phyloP scores from a whole-genome alignment of 2,329 filamentous ascomycete species.

The Colletotrichum destructivum region DNA sequence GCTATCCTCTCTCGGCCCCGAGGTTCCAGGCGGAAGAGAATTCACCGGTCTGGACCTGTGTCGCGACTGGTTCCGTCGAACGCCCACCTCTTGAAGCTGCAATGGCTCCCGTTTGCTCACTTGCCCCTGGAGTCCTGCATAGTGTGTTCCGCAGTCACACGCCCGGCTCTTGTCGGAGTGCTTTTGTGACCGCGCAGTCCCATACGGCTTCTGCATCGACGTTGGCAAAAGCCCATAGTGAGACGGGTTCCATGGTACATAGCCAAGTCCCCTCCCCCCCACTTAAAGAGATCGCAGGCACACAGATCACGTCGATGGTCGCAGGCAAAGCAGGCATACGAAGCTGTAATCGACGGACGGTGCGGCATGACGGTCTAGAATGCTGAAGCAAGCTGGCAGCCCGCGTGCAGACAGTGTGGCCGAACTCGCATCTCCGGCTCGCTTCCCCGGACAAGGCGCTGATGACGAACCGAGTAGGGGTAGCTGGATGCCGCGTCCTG shows the following conservation, averaged over 20 bases:
- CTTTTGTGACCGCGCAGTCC: background rate
- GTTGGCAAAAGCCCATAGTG: background rate
- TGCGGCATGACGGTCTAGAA: background rate
- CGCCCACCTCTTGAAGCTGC: background rate
- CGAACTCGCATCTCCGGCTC: slow-evolving; percentile 14
- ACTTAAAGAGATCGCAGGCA: background rate
- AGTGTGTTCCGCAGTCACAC: slow-evolving; percentile 16
- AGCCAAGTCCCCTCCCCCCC: background rate
- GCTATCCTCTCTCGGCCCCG: slow-evolving; percentile 3
- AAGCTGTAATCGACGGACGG: slow-evolving; percentile 4
- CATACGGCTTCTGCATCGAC: background rate
- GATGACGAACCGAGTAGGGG: slow-evolving; percentile 2
- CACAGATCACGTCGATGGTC: background rate
- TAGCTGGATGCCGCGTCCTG: slow-evolving; percentile 1
- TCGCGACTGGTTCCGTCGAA: slow-evolving; percentile 9
- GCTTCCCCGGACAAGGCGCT: slow-evolving; percentile 3
- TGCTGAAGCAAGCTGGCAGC: slow-evolving; percentile 11
- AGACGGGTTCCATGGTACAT: slow-evolving; percentile 1
- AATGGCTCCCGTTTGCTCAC: background rate
- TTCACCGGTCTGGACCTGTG: slow-evolving; percentile 16
- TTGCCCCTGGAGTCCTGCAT: background rate
- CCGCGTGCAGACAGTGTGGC: slow-evolving; percentile 4
- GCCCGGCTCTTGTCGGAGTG: slow-evolving; percentile 9
- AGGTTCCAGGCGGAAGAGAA: slow-evolving; percentile 18
- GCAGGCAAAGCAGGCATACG: background rate